Evolutionary conservation across 306 rosid species (phyloP).

Genomic region (Notholithocarpus densiflorus): DNA sequence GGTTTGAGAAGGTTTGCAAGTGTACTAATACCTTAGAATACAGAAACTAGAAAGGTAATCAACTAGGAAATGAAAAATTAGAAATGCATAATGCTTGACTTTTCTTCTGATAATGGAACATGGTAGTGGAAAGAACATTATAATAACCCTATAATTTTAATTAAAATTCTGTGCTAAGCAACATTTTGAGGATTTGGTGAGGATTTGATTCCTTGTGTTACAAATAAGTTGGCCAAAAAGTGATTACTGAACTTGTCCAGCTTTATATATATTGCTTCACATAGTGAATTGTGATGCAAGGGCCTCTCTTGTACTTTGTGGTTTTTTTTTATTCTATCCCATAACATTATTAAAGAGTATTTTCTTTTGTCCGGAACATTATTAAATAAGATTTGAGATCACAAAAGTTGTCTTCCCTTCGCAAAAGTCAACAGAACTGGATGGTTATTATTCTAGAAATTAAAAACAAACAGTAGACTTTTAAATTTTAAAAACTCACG

Average conservation of each 20-base stretch:
- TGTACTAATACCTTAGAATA: background rate
- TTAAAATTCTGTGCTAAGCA: background rate
- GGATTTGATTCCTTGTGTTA: constrained; percentile 31
- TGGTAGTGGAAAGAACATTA: background rate
- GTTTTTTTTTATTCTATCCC: background rate
- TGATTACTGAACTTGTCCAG: constrained; percentile 7
- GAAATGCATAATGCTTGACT: background rate
- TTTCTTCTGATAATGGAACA: background rate
- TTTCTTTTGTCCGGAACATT: background rate
- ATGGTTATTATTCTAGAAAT: no score
- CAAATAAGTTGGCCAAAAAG: constrained; percentile 6
- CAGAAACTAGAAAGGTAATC: background rate
- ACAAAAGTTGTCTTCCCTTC: no score
- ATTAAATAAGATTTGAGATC: no score
- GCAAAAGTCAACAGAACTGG: no score
- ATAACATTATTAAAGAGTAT: background rate
- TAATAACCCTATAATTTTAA: background rate
- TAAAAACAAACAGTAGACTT: no score
- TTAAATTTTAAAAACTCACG: no score
- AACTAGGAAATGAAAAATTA: background rate
- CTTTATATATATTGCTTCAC: background rate
- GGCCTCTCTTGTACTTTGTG: background rate
- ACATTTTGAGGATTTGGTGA: constrained; percentile 22
- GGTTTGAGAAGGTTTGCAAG: no score
- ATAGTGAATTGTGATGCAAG: background rate